Evolutionary conservation across 495 filamentous ascomycete genomes (phyloP), one percentile per base, ranked within the genome.

Genomic region (Achaetomiella virescens): DNA sequence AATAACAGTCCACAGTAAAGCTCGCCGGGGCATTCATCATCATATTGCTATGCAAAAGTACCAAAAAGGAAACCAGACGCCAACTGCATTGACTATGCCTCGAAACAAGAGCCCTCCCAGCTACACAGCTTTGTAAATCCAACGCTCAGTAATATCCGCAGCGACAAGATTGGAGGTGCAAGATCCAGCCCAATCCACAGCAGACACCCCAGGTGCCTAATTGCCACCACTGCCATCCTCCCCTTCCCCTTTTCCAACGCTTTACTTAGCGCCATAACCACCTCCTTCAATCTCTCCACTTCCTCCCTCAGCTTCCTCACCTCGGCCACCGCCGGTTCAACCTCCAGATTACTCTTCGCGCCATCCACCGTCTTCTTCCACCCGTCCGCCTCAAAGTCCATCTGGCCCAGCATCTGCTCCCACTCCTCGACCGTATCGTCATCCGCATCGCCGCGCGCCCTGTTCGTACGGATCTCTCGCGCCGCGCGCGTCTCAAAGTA

Each of bases 371-470:
- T 81, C 71, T 90, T 84, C 17, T 75, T 74, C 93, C 93, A 98
- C 7, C 83, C 84, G 50, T 91, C 88, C 11, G 78, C 71, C 64
- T 93, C 84, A 58, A 93, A 87, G 63, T 93, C 86, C 8, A 95
- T 63, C 25, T 86, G 80, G 1, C 71, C 75, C 3, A 76, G 74
- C 70, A 92, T 78, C 68, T 92, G 84, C 65, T 97, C 93, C 93
- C 93, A 98, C 66, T 97, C 91, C 69, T 97, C 87, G 12, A 86
- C 67, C 2, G 78, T 81, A 61, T 95, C 89, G 60, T 98, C 93
- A 57, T 97, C 93, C n/a, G 84, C 83, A 62, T 96, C 91, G 11
- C 91, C 89, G 14, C 85, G 75, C 14, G 77, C 77, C 2, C 95
- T 79, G 63, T 97, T 97, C 29, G 69, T 72, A 7, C 73, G 75